Conservation (phyloP, 345 rosid genomes). For the Eutrema japonicum region DNA sequence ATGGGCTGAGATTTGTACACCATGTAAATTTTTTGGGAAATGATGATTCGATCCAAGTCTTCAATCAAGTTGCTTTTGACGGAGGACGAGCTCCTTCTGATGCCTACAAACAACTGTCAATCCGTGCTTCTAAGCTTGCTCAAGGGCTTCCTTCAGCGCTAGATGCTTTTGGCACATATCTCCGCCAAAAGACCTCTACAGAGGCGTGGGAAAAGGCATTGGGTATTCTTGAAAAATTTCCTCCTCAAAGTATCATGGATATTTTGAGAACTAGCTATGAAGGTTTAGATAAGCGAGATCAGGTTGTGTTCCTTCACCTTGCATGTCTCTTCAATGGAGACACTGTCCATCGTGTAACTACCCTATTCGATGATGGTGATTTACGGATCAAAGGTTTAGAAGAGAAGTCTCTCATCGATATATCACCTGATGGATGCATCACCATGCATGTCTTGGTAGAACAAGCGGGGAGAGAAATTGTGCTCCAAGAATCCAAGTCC, state of each 20-base stretch:
- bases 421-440: conserved; percentile 12
- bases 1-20: not conserved
- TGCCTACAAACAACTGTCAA: conserved; percentile 1
- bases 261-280: conserved; percentile 27
- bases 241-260: not conserved
- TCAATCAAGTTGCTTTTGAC: conserved; percentile 28
- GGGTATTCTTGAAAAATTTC: conserved; percentile 3
- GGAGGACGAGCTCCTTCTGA: conserved; percentile 25
- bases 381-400: not conserved
- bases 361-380: conserved; percentile 8
- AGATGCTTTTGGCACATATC: not conserved
- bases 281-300: not conserved
- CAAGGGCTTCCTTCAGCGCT: conserved; percentile 39
- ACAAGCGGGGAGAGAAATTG: conserved; percentile 35
- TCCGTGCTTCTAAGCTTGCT: conserved; percentile 32
- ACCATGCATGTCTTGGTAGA: conserved; percentile 33
- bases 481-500: conserved; percentile 7
- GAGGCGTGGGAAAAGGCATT: conserved; percentile 17
- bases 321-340: conserved; percentile 43
- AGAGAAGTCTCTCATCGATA: conserved; percentile 30
- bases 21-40: not conserved
- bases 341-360: not conserved
- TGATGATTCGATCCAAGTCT: conserved; percentile 9
- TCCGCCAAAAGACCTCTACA: not conserved
- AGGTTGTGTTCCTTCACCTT: conserved; percentile 28